These are phyloP conservation scores for Dactylellina cionopaga DNA, from an alignment of 2,329 filamentous ascomycete species.

Conservation along the genomic window DNA sequence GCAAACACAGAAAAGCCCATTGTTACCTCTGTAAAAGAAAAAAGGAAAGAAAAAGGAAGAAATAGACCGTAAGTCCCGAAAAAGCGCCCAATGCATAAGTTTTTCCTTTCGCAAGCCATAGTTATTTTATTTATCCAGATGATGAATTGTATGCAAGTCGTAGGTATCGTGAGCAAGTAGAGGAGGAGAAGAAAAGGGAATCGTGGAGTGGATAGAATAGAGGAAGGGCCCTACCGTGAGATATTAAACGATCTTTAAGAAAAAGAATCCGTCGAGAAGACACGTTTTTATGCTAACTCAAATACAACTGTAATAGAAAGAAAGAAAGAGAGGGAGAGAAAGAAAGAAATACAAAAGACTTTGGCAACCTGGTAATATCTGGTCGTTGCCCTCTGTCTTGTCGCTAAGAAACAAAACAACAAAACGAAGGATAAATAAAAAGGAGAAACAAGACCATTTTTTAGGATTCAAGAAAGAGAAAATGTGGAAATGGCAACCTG, in stretches of 20 bases:
- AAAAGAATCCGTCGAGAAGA: slow-evolving; percentile 16
- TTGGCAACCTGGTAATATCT: slow-evolving; percentile 38
- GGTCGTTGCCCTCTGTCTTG: too few species aligned
- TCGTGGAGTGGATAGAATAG: neutral
- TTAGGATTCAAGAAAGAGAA: neutral
- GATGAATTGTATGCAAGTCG: slow-evolving; percentile 51
- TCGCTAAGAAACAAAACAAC: slow-evolving; percentile 5
- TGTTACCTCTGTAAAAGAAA: slow-evolving; percentile 15
- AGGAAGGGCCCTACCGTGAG: slow-evolving; percentile 24
- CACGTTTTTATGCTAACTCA: slow-evolving; percentile 16
- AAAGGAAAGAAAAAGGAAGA: slow-evolving; percentile 38
- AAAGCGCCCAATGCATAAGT: slow-evolving; percentile 41
- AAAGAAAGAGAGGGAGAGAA: slow-evolving; percentile 5
- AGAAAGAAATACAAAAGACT: neutral
- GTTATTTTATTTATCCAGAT: slow-evolving; percentile 52
- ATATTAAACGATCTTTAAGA: slow-evolving; percentile 49
- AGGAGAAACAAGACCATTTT: too few species aligned
- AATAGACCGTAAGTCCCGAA: slow-evolving; percentile 30
- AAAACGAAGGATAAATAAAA: too few species aligned
- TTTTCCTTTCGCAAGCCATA: slow-evolving; percentile 52
- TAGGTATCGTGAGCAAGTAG: slow-evolving; percentile 50
- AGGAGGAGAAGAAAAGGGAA: neutral
- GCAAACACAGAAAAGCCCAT: neutral
- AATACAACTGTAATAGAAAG: too few species aligned
- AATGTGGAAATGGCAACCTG: neutral